Base-by-base conservation (phyloP, 805 yeast species). In the Ogataea nonfermentans region DNA sequence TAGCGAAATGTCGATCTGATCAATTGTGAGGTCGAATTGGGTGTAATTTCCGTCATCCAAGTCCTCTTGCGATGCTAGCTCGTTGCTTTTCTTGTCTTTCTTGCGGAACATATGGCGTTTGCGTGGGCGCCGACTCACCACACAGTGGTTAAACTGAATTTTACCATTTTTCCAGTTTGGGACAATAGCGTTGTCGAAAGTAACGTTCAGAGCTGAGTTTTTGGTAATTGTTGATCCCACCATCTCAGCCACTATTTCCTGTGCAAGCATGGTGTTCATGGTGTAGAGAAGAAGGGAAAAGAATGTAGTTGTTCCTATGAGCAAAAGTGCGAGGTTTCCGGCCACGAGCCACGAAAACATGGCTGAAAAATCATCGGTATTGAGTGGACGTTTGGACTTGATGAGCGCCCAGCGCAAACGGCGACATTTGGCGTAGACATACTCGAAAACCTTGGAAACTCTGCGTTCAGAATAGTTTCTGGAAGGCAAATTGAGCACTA, bases 31-130 rank as follows among this genome's bases (percentile, higher is more conserved):
- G 61, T 93, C 99, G 59, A 83, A 93, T 59, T 93, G 99, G 0
- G 99, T 91, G 62, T 90, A 93, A 62, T 93, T 93, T 1, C 97
- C 98, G 57, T 89, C 95, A 52, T 84, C 96, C 40, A 66, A 69
- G 14, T 24, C 72, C 11, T 63, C 70, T 53, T 52, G 60, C 3
- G 28, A 29, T 6, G 31, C 37, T 3, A 14, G 15, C 10, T 27
- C 14, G 10, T 14, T 20, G 12, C 20, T 15, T n/a, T 20, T 24
- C 16, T 39, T 38, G 24, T 24, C 31, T 28, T 40, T 43, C 30
- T 63, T 61, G 37, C 57, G 55, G 25, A 55, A 50, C 37, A 51
- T 44, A 40, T 79, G 49, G 11, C 48, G 38, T 28, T 49, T 55
- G 14, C 55, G 78, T 0, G 99, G 99, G 43, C 98, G 70, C 48